Evolutionary conservation across 768 basidiomycete genomes (phyloP).

Genomic region (Mycena alexandri): DNA sequence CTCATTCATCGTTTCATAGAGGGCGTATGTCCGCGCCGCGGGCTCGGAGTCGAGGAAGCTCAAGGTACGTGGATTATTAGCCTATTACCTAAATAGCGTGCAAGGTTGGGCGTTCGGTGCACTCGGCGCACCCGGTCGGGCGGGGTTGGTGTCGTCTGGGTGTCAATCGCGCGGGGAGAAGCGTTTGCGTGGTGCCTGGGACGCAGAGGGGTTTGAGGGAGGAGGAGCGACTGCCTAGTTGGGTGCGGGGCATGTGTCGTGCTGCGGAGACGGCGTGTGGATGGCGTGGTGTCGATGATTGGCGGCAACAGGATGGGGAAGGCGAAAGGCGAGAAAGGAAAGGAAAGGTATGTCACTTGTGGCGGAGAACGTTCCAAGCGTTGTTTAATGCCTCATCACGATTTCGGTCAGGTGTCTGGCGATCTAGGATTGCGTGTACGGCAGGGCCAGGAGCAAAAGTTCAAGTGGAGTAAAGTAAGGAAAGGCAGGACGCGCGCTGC

Average conservation of each 20-base stretch:
- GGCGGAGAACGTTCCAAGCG: conserved; percentile 32
- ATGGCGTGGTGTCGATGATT: neutral
- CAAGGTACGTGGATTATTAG: conserved; percentile 29
- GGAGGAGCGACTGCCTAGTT: neutral
- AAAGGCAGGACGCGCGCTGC: neutral
- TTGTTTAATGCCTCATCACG: conserved; percentile 16
- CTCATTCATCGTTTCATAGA: conserved; percentile 15
- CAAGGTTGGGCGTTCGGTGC: conserved; percentile 12
- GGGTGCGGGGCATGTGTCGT: conserved; percentile 1
- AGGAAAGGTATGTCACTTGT: conserved; percentile 28
- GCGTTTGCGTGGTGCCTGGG: conserved; percentile 12
- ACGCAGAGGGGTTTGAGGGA: neutral
- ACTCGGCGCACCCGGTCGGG: conserved; percentile 17
- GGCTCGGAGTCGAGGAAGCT: conserved; percentile 16
- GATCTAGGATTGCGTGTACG: conserved; percentile 25
- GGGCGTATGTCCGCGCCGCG: conserved; percentile 25
- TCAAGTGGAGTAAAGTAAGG: conserved; percentile 3
- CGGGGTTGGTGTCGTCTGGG: neutral
- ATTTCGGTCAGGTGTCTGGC: conserved; percentile 25
- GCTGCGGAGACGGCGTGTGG: neutral
- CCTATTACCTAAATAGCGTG: conserved; percentile 30
- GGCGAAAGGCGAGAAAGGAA: conserved; percentile 1
- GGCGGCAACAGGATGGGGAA: too few relatives aligned
- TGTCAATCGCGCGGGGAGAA: conserved; percentile 26
- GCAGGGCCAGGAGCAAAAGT: conserved; percentile 23